These are phyloP conservation scores for Suillus fuscotomentosus DNA, from an alignment of 768 basidiomycete genomes.

Conservation along the genomic window DNA sequence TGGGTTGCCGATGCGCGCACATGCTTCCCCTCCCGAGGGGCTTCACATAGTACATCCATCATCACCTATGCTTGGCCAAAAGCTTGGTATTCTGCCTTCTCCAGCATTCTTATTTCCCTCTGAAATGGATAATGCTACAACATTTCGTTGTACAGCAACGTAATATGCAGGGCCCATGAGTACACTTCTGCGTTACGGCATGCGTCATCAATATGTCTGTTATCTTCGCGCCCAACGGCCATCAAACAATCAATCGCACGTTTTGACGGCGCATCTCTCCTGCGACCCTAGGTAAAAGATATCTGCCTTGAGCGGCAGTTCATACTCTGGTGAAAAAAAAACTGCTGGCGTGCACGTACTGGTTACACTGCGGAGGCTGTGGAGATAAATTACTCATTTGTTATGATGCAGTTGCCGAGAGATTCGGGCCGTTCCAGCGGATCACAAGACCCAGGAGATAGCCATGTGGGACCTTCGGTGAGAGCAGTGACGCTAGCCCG, in stretches of 20 bases:
- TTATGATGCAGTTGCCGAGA: conserved; percentile 7
- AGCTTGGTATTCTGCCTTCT: background rate
- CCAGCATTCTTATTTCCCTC: background rate
- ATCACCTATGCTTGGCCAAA: conserved; percentile 10
- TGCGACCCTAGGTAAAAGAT: background rate
- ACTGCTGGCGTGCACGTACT: conserved; percentile 1
- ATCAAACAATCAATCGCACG: background rate
- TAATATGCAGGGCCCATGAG: background rate
- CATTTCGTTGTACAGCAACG: background rate
- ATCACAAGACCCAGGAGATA: conserved; percentile 23
- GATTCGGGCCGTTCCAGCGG: conserved; percentile 13
- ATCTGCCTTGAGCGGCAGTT: background rate
- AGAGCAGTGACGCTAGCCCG: conserved; percentile 13
- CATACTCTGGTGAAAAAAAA: background rate
- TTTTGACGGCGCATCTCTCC: background rate
- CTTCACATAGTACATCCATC: conserved; percentile 19
- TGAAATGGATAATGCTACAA: background rate
- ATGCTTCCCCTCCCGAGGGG: conserved; percentile 16
- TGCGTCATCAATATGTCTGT: background rate
- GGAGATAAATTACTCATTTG: conserved; percentile 1
- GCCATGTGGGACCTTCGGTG: conserved; percentile 3
- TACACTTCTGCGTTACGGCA: conserved; percentile 10
- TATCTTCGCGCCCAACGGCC: conserved; percentile 15
- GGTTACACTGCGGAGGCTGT: conserved; percentile 7
- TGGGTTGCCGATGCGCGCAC: conserved; percentile 4